These are phyloP conservation scores for Anthracocystis panici-leucophaei DNA, from an alignment of 1,284 basidiomycete species.

Conservation along the genomic window DNA sequence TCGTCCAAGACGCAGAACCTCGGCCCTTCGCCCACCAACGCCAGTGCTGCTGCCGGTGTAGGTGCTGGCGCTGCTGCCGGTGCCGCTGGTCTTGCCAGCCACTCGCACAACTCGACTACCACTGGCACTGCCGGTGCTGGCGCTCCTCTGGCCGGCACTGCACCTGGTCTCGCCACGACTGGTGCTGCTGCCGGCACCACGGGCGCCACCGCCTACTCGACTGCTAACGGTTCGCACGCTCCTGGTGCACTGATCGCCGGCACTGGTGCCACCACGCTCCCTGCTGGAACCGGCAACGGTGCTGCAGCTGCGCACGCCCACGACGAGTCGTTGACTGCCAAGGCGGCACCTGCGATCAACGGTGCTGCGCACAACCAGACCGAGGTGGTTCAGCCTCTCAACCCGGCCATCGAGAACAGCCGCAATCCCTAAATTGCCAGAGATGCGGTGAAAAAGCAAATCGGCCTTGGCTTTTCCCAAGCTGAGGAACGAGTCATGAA, in stretches of 20 bases:
- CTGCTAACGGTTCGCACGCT: conserved; percentile 33
- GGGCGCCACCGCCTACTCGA: conserved; percentile 37
- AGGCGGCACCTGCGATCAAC: conserved; percentile 50
- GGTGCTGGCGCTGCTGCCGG: conserved; percentile 21
- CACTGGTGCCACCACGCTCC: conserved; percentile 41
- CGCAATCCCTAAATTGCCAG: conserved; percentile 17
- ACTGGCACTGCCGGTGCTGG: conserved; percentile 7
- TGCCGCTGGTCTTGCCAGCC: conserved; percentile 9
- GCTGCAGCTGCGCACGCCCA: conserved; percentile 10
- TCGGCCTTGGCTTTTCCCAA: background rate
- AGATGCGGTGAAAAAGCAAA: background rate
- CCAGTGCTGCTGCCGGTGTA: conserved; percentile 16
- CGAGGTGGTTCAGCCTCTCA: conserved; percentile 41
- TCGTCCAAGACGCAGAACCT: conserved; percentile 49
- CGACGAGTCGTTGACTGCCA: conserved; percentile 29
- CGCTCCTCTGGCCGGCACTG: conserved; percentile 11
- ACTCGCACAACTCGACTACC: background rate
- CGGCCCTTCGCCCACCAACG: conserved; percentile 39
- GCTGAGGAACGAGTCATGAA: conserved; percentile 12
- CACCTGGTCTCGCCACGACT: background rate
- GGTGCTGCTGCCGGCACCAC: conserved; percentile 25
- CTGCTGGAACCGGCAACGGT: conserved; percentile 7
- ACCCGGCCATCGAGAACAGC: conserved; percentile 41
- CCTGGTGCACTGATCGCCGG: conserved; percentile 40
- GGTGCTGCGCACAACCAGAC: conserved; percentile 34